These are phyloP conservation scores for Yamadazyma friedrichii DNA, from an alignment of 1,139 yeast species.

Conservation along the genomic window DNA sequence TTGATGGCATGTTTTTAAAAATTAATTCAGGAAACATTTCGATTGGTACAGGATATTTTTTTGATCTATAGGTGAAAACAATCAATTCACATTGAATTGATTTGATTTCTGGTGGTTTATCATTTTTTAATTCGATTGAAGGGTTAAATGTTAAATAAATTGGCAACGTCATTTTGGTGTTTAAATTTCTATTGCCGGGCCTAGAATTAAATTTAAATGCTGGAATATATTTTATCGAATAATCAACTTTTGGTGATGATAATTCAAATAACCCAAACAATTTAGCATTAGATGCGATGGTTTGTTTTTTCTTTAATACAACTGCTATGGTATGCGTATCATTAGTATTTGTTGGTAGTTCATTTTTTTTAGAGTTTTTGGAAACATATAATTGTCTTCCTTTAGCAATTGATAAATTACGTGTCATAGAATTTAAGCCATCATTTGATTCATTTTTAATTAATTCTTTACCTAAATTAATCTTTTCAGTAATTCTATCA, in stretches of 20 bases:
- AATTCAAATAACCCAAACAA: conserved; percentile 34
- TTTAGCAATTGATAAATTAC: conserved; percentile 17
- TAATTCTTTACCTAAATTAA: conserved; percentile 27
- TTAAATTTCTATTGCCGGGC: conserved; percentile 8
- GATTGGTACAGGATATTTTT: conserved; percentile 39
- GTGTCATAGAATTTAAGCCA: conserved; percentile 3
- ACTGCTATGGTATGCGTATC: conserved; percentile 4
- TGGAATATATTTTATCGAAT: conserved; percentile 32
- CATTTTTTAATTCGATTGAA: conserved; percentile 9
- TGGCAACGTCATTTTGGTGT: conserved; percentile 31
- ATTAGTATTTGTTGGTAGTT: background rate
- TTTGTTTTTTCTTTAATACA: conserved; percentile 33
- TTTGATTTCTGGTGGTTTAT: conserved; percentile 30
- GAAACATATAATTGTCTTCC: conserved; percentile 17
- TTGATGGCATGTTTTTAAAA: conserved; percentile 24
- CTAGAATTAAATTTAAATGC: conserved; percentile 24
- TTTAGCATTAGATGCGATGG: conserved; percentile 36
- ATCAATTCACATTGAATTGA: conserved; percentile 32
- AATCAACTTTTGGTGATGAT: conserved; percentile 33
- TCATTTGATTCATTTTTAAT: conserved; percentile 4
- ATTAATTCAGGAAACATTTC: conserved; percentile 44
- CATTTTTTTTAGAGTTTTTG: background rate
- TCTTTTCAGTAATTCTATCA: conserved; percentile 28
- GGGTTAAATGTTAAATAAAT: conserved; percentile 31
- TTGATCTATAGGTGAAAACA: conserved; percentile 37